Base-by-base conservation (phyloP, 2,329 filamentous ascomycete species). In the Cercospora janseana region DNA sequence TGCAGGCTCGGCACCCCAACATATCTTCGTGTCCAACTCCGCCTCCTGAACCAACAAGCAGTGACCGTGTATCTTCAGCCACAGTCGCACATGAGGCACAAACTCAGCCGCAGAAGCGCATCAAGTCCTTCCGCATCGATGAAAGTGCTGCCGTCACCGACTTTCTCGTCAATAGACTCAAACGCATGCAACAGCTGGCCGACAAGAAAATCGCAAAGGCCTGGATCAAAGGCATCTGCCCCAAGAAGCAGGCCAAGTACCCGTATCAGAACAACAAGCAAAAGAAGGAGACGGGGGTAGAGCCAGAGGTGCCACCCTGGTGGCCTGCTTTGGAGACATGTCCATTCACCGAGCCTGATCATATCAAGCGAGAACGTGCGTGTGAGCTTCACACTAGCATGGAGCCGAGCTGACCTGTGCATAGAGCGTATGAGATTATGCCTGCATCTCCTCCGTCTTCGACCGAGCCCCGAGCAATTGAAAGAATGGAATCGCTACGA, bases 231-330 rank as follows among this genome's bases (percentile, higher is more conserved):
- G 76, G 81, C 1, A 80, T 89, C 2, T 85, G 87, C 60, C 86
- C 86, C 0, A 88, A 86, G 69, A 90, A 90, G 67, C 86, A 88
- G 66, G 84, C 83, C 0, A 84, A 80, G 13, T 82, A 86, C 59
- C 86, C 86, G 0, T 90, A 90, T 62, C 78, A 83, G 37, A 77
- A 77, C 24, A 82, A 80, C 57, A 79, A 79, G 1, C 81, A 83
- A 0, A 74, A 76, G 49, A 72, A 77, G 27, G 74, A 80, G 49
- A 56, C 16, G 23, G 32, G 32, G 13, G 32, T 20, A 6, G 26
- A 47, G 35, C 59, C 61, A 9, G 44, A 49, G 15, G 46, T 62
- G 2, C 69, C 69, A 8, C 49, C 35, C 3, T 71, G 66, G 63
- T 71, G 69, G 69, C 69, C 69, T 7, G 26, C 53, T n/a, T 13